A percentile compares a stretch with the other conserved stretches of the same genome.
Conservation (phyloP, 441 rosid species). For the Adansonia rubrostipa region DNA sequence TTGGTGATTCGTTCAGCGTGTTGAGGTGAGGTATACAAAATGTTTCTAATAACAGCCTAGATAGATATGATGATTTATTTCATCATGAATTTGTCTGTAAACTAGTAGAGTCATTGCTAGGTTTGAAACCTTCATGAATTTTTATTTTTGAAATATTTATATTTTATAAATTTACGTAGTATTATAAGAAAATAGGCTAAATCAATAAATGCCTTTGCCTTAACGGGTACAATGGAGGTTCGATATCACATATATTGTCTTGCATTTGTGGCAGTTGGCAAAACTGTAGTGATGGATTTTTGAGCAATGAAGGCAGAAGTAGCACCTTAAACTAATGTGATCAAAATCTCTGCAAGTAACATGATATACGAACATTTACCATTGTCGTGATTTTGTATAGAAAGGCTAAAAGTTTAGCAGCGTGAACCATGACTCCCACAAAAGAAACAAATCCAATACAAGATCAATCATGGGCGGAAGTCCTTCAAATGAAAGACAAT, state of each 20-base stretch:
- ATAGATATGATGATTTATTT: not conserved
- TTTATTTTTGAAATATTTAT: not conserved
- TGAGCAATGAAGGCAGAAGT: not conserved
- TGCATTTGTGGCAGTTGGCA: not conserved
- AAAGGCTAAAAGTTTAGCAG: constrained; percentile 12
- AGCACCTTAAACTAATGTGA: not conserved
- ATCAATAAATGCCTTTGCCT: constrained; percentile 8
- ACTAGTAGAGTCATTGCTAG: not conserved
- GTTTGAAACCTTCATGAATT: not conserved
- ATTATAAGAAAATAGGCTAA: not conserved
- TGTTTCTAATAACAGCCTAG: not conserved
- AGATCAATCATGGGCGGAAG: constrained; percentile 2
- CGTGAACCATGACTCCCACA: constrained; percentile 20
- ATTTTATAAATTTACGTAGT: not conserved
- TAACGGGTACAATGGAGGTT: no score
- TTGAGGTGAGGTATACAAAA: no score
- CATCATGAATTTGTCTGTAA: not conserved
- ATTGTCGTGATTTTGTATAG: constrained; percentile 19
- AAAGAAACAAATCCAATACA: constrained; percentile 30
- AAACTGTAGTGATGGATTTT: not conserved
- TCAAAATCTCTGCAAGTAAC: not conserved
- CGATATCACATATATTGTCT: no score
- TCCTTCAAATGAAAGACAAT: constrained; percentile 23
- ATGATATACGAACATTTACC: not conserved
- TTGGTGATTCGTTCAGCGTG: not conserved